A percentile compares a stretch with the other conserved stretches of the same genome.
phyloP scores from a whole-genome alignment of 805 yeast species.

The Pichia deserticola region DNA sequence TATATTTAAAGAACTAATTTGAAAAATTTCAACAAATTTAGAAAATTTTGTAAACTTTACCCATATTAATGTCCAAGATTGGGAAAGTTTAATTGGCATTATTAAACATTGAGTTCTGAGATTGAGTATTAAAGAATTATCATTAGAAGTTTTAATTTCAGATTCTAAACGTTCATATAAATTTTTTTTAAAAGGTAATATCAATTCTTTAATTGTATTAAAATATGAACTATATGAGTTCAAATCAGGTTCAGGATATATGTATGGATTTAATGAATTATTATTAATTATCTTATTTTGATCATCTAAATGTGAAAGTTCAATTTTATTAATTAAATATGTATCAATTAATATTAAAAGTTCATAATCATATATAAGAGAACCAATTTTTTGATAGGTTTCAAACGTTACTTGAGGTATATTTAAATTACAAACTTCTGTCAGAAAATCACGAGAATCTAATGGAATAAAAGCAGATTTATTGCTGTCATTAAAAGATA shows the following conservation, averaged over 20 bases:
- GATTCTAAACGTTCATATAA: neutral
- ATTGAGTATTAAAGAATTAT: neutral
- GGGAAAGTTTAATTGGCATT: conserved; percentile 15
- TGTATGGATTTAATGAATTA: too few relatives aligned
- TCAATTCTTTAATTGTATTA: conserved; percentile 3
- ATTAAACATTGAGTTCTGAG: conserved; percentile 16
- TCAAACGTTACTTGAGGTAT: neutral
- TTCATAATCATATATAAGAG: neutral
- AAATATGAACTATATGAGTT: neutral
- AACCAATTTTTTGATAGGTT: neutral
- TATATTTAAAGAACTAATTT: conserved; percentile 18
- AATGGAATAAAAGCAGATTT: neutral
- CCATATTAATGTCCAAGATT: conserved; percentile 24
- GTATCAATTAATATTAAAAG: conserved; percentile 5
- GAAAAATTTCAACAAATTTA: conserved; percentile 16
- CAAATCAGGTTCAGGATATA: neutral
- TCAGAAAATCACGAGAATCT: conserved; percentile 2
- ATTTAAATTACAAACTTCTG: conserved; percentile 1
- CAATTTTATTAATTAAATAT: neutral
- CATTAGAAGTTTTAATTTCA: too few relatives aligned
- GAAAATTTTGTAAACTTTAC: conserved; percentile 14
- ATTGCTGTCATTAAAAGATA: neutral
- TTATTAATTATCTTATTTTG: neutral
- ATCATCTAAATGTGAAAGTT: neutral
- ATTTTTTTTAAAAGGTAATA: neutral